phyloP scores from a whole-genome alignment of 2,329 filamentous ascomycete species.

The Hymenoscyphus scutula region DNA sequence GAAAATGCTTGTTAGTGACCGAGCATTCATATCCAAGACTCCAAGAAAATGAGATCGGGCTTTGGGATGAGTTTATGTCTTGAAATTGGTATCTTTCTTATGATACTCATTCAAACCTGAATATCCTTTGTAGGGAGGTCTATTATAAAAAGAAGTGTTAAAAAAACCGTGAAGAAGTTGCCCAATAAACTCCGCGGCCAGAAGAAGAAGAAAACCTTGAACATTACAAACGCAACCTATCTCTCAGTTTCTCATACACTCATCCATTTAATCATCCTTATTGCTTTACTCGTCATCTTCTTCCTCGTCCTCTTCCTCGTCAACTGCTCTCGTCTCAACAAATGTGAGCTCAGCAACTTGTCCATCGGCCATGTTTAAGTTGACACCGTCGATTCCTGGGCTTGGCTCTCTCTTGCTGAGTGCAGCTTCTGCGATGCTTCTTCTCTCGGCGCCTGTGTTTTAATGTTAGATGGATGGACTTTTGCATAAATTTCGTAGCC shows the following conservation, averaged over 20 bases:
- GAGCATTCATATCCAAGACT: background rate
- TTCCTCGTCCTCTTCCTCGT: slow-evolving; percentile 20
- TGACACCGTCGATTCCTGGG: slow-evolving; percentile 30
- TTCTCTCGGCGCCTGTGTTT: slow-evolving; percentile 9
- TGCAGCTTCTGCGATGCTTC: slow-evolving; percentile 9
- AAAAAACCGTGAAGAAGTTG: slow-evolving; percentile 2
- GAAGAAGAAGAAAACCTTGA: slow-evolving; percentile 4
- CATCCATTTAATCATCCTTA: background rate
- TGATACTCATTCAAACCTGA: background rate
- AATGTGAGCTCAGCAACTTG: slow-evolving; percentile 35
- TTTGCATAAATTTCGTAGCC: background rate
- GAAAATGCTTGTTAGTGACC: background rate
- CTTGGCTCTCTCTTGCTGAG: slow-evolving; percentile 24
- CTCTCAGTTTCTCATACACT: background rate
- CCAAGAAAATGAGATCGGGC: background rate
- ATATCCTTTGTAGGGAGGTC: slow-evolving; percentile 8
- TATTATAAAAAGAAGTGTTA: slow-evolving; percentile 7
- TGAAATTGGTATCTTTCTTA: background rate
- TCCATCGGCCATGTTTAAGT: slow-evolving; percentile 33
- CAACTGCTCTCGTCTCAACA: slow-evolving; percentile 31
- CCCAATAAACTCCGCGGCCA: slow-evolving; percentile 6
- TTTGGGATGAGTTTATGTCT: background rate
- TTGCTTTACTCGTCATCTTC: slow-evolving; percentile 9
- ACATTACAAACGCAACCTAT: slow-evolving; percentile 3
- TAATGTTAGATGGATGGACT: slow-evolving; percentile 5